A percentile compares a stretch with the other conserved stretches of the same genome.
These are phyloP conservation scores for Penstemon newberryi DNA, from an alignment of 257 asterid species.

Conservation along the genomic window DNA sequence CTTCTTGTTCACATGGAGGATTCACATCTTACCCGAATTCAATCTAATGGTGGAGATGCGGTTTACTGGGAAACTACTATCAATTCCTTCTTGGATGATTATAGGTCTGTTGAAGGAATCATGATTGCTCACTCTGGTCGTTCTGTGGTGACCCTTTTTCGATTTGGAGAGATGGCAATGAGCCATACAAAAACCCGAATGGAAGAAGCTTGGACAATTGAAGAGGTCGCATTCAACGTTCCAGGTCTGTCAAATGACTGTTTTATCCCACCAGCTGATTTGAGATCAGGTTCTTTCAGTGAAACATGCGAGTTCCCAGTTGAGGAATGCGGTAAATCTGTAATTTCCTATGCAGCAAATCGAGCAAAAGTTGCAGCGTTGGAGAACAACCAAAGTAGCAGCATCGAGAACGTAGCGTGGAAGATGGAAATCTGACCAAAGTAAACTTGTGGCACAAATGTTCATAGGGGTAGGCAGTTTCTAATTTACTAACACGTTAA, in stretches of 20 bases:
- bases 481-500: constrained; percentile 42
- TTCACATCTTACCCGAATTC: constrained; percentile 85
- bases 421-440: constrained; percentile 51
- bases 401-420: constrained; percentile 43
- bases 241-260: constrained; percentile 81
- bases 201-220: constrained; percentile 93
- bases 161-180: constrained; percentile 83
- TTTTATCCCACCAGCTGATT: constrained; percentile 78
- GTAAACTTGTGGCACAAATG: constrained; percentile 37
- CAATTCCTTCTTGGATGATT: constrained; percentile 65
- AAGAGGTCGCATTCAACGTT: constrained; percentile 80
- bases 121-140: constrained; percentile 91
- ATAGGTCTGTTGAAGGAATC: constrained; percentile 77
- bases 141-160: constrained; percentile 73
- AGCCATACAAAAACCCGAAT: constrained; percentile 86
- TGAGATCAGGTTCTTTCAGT: constrained; percentile 48
- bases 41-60: constrained; percentile 69
- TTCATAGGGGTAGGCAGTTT: constrained; percentile 39
- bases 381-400: constrained; percentile 36
- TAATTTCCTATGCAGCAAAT: constrained; percentile 33
- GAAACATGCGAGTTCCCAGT: constrained; percentile 57
- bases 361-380: constrained; percentile 57
- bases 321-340: constrained; percentile 46
- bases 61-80: constrained; percentile 93
- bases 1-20: constrained; percentile 84